phyloP scores from a whole-genome alignment of 768 basidiomycete species.

The Pulveroboletus frians region DNA sequence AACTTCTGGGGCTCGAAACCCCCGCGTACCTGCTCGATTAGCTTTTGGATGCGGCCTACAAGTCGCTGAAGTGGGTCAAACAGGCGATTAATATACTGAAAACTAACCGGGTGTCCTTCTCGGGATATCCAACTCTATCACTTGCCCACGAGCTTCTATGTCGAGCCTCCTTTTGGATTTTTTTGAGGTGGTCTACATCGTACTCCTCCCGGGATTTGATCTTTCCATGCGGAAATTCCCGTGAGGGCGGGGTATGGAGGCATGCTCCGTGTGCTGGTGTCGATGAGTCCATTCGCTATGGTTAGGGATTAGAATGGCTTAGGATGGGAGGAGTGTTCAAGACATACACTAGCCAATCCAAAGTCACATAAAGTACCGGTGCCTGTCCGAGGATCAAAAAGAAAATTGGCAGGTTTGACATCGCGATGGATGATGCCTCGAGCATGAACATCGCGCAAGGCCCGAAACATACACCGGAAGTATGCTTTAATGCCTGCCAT shows the following conservation, averaged over 20 bases:
- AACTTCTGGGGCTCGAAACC: constrained; percentile 96
- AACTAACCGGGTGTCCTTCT: constrained; percentile 65
- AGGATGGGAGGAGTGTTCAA: background rate
- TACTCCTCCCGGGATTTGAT: constrained; percentile 41
- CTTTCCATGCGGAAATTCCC: constrained; percentile 64
- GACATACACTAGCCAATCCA: constrained; percentile 85
- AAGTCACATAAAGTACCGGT: constrained; percentile 90
- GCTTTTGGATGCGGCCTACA: constrained; percentile 78
- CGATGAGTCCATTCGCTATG: constrained; percentile 51
- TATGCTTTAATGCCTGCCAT: constrained; percentile 78
- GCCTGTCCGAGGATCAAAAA: constrained; percentile 82
- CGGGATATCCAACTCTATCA: constrained; percentile 74
- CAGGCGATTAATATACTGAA: background rate
- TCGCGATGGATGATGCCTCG: constrained; percentile 91
- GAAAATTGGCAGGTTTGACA: constrained; percentile 96
- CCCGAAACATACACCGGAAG: constrained; percentile 87
- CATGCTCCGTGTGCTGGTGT: constrained; percentile 52
- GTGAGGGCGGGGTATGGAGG: constrained; percentile 67
- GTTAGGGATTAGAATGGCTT: constrained; percentile 4
- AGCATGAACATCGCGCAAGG: constrained; percentile 81
- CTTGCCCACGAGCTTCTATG: constrained; percentile 46
- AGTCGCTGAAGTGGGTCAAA: background rate
- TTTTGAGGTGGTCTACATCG: constrained; percentile 46
- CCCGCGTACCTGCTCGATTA: constrained; percentile 93
- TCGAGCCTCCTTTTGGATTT: constrained; percentile 57